These are phyloP conservation scores for Acarospora socialis DNA, from an alignment of 2,329 filamentous ascomycete genomes.

Conservation along the genomic window DNA sequence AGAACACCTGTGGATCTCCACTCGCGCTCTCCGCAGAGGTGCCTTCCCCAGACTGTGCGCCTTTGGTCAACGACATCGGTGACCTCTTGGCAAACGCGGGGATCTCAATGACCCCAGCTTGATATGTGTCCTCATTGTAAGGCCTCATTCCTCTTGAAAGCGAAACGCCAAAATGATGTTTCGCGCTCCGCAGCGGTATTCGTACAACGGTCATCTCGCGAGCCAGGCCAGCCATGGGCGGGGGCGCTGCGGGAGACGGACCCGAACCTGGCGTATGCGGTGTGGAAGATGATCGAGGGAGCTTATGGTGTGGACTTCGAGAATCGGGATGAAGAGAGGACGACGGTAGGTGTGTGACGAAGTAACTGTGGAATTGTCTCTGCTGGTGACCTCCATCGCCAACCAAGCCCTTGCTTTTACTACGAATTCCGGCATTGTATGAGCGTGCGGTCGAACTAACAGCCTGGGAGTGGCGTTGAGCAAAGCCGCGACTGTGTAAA, in stretches of 20 bases:
- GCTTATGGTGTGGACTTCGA: conserved; percentile 60
- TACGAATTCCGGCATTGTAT: too few relatives aligned
- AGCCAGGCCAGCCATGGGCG: conserved; percentile 43
- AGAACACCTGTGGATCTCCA: conserved; percentile 92
- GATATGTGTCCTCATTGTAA: conserved; percentile 88
- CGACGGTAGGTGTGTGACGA: conserved; percentile 87
- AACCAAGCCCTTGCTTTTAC: too few relatives aligned
- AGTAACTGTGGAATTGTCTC: conserved; percentile 99
- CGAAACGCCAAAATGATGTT: conserved; percentile 83
- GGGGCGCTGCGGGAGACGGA: conserved; percentile 34
- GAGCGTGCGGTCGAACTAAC: too few relatives aligned
- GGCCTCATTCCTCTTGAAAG: conserved; percentile 67
- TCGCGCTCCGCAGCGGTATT: conserved; percentile 83
- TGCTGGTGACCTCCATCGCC: too few relatives aligned
- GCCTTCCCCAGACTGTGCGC: conserved; percentile 33
- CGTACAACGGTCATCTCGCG: conserved; percentile 86
- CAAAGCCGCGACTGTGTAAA: too few relatives aligned
- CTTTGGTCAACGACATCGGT: conserved; percentile 46
- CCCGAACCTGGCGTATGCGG: conserved; percentile 51
- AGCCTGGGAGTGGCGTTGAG: too few relatives aligned
- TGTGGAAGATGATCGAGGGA: conserved; percentile 70
- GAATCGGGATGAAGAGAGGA: conserved; percentile 87
- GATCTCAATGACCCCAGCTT: conserved; percentile 84
- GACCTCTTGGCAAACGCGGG: conserved; percentile 80
- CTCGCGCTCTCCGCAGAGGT: conserved; percentile 61